A percentile compares a stretch with the other conserved stretches of the same genome.
Evolutionary conservation across 495 filamentous ascomycete species (phyloP).

Genomic region (Penicillium coffeae): DNA sequence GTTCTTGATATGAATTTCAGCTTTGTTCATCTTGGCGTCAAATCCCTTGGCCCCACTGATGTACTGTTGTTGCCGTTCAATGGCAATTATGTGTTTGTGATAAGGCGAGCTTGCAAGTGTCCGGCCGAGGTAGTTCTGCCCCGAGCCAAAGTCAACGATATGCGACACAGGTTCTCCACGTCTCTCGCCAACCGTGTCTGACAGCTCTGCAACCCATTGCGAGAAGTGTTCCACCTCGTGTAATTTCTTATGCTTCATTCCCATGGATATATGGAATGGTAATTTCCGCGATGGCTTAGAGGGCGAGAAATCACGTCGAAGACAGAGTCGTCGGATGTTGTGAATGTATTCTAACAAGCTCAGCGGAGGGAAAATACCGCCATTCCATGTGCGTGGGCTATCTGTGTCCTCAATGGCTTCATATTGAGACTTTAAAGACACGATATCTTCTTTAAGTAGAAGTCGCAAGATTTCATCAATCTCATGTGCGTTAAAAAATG

Average conservation of each 20-base stretch:
- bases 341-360: slow-evolving; percentile 70
- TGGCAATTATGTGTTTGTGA: slow-evolving; percentile 80
- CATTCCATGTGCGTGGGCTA: slow-evolving; percentile 40
- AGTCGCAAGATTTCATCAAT: slow-evolving; percentile 74
- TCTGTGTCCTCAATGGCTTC: slow-evolving; percentile 2
- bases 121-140: slow-evolving; percentile 91
- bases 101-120: slow-evolving; percentile 81
- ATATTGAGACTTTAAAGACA: slow-evolving; percentile 4
- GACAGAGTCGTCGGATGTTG: slow-evolving; percentile 64
- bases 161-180: slow-evolving; percentile 63
- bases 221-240: slow-evolving; percentile 78
- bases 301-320: slow-evolving; percentile 57
- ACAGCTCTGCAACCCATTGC: slow-evolving; percentile 52
- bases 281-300: slow-evolving; percentile 32
- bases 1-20: slow-evolving; percentile 56
- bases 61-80: slow-evolving; percentile 82
- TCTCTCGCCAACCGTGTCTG: slow-evolving; percentile 53
- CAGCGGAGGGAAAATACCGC: slow-evolving; percentile 56
- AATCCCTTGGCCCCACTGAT: slow-evolving; percentile 79
- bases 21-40: slow-evolving; percentile 65
- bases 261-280: slow-evolving; percentile 68
- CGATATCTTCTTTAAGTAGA: slow-evolving; percentile 70
- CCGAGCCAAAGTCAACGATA: slow-evolving; percentile 92
- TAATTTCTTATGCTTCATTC: slow-evolving; percentile 94
- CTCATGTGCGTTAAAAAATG: slow-evolving; percentile 66